Conservation (phyloP, 306 rosid genomes). For the Lathyrus oleraceus region DNA sequence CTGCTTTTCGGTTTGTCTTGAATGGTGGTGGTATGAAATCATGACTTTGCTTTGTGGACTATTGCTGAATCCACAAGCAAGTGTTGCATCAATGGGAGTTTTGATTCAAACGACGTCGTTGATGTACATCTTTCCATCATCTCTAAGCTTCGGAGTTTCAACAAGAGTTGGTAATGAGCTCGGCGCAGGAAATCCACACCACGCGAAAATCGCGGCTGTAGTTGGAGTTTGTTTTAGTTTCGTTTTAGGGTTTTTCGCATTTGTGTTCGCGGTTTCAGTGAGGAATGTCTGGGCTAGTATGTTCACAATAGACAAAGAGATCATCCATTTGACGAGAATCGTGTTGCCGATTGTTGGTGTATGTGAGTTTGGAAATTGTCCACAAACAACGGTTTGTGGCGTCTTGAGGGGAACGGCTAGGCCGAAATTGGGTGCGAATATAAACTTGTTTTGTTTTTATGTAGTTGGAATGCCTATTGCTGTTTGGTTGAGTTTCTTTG, state of each 20-base stretch:
- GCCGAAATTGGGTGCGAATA: conserved; percentile 78
- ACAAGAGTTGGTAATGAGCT: conserved; percentile 45
- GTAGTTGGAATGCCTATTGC: conserved; percentile 88
- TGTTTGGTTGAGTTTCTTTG: conserved; percentile 62
- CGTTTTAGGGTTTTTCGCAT: conserved; percentile 58
- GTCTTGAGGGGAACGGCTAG: conserved; percentile 83
- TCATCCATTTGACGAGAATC: conserved; percentile 59
- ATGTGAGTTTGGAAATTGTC: conserved; percentile 87
- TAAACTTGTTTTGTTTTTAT: conserved; percentile 77
- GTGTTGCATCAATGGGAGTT: conserved; percentile 28
- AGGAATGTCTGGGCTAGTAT: conserved; percentile 72
- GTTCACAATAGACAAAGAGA: conserved; percentile 66
- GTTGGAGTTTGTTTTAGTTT: conserved; percentile 70
- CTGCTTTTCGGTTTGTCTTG: conserved; percentile 45
- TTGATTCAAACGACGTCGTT: too few species aligned
- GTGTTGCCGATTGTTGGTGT: conserved; percentile 79
- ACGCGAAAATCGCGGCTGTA: conserved; percentile 55
- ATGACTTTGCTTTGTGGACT: conserved; percentile 43
- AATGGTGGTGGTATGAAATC: conserved; percentile 58
- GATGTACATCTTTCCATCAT: background rate
- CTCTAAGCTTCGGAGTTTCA: conserved; percentile 42
- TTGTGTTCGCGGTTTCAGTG: conserved; percentile 58
- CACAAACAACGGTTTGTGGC: conserved; percentile 84
- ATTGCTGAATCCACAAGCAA: conserved; percentile 33
- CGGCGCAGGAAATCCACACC: conserved; percentile 42